A percentile compares a stretch with the other conserved stretches of the same genome.
Evolutionary conservation across 129 eudicot genomes (phyloP).

Genomic region (Calendula officinalis): DNA sequence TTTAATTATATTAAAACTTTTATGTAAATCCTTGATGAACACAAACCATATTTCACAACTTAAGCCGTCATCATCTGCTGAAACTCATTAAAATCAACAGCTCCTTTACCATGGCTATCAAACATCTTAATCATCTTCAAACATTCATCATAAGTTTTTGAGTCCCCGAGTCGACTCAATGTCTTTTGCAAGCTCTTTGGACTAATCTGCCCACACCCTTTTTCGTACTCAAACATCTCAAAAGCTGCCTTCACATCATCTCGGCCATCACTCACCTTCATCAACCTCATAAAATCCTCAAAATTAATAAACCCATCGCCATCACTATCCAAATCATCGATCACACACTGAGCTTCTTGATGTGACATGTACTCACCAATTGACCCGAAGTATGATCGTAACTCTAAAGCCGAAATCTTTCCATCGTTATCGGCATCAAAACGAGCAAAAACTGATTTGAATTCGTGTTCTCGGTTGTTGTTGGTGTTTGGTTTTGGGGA

Average conservation of each 20-base stretch:
- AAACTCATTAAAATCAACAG: conserved; percentile 65
- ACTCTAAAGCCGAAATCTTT: conserved; percentile 61
- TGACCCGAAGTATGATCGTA: conserved; percentile 56
- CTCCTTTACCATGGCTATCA: conserved; percentile 72
- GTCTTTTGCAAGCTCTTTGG: conserved; percentile 68
- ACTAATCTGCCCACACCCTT: conserved; percentile 68
- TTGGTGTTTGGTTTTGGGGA: conserved; percentile 28
- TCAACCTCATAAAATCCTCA: conserved; percentile 49
- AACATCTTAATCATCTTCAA: conserved; percentile 58
- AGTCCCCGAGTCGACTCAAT: conserved; percentile 60
- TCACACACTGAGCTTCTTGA: conserved; percentile 62
- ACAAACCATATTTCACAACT: not conserved
- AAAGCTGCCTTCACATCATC: conserved; percentile 68
- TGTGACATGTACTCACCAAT: conserved; percentile 70
- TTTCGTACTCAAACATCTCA: conserved; percentile 66
- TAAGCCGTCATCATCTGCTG: conserved; percentile 68
- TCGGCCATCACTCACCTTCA: conserved; percentile 36
- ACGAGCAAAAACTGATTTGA: conserved; percentile 53
- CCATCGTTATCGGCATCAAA: conserved; percentile 62
- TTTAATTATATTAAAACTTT: not conserved
- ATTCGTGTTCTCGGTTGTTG: conserved; percentile 33
- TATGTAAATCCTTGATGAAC: not conserved
- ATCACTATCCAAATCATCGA: conserved; percentile 53
- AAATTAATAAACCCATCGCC: conserved; percentile 56
- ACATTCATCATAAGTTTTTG: conserved; percentile 63